Base-by-base conservation (phyloP, 108 stramenopile genomes). In the Cyclotella cryptica region DNA sequence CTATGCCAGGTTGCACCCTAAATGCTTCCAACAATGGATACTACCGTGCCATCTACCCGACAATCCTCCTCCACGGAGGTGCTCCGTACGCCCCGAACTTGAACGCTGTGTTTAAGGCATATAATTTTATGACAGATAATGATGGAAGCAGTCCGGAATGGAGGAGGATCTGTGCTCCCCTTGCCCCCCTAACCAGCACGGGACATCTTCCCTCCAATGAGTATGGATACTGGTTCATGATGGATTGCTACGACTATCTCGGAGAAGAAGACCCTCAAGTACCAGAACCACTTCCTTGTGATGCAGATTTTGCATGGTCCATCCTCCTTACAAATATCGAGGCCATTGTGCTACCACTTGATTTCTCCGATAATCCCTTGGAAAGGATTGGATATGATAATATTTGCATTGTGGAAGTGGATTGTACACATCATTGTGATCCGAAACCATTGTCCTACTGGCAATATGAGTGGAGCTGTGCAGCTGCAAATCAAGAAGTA, bases 131-230 rank as follows among this genome's bases (percentile, higher is more conserved):
- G 55, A 55, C 55, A 0, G 55, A 55, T 55, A 12, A 24, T 6
- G 24, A 55, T 21, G 55, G 55, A 24, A 55, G 55, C 55, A 55
- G 55, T 24, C 55, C 55, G 3, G 55, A 24, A 12, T 55, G 55
- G 55, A 19, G 55, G 24, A 55, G 13, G 55, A 55, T 55, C 55
- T 55, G 55, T 26, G 55, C 55, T 24, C 55, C 55, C 21, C n/a
- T 55, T 3, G 55, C 21, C 24, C 55, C 55, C 24, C 55, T 55
- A 6, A 24, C 9, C 24, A 55, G 55, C 55, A 55, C 11, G 3
- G 55, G 55, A n/a, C 9, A 55, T 24, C 55, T 55, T 24, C 55
- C 55, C 24, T 55, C 55, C n/a, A 55, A 55, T 55, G 55, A 55
- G 55, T 55, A 24, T 55, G 55, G 55, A 12, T 24, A 55, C 22